Evolutionary conservation across 139 green algal species (phyloP).

Genomic region (Chlorella vulgaris): DNA sequence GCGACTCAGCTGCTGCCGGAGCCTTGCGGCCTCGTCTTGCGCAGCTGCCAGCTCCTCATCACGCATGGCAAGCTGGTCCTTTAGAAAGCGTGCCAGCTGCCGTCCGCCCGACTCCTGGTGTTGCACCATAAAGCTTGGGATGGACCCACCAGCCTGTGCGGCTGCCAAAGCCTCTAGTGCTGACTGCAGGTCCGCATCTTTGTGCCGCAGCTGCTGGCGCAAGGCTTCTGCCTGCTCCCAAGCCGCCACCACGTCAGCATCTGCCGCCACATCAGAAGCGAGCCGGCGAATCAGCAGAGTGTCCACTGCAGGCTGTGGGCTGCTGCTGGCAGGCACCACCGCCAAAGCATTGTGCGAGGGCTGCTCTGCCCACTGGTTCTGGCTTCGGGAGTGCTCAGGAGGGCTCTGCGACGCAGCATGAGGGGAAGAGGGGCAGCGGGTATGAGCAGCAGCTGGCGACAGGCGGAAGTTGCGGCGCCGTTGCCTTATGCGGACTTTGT

Average conservation of each 20-base stretch:
- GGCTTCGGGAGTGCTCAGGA: not conserved
- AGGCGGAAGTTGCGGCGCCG: not conserved
- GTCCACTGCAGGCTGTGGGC: not conserved
- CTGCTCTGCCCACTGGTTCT: not conserved
- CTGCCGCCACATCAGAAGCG: not conserved
- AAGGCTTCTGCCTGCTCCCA: conserved; percentile 22
- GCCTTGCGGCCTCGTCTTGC: not conserved
- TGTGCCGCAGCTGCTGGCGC: conserved; percentile 15
- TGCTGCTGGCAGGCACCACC: not conserved
- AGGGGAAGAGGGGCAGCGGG: not conserved
- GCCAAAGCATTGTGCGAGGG: not conserved
- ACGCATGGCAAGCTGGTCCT: conserved; percentile 39
- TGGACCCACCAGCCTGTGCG: conserved; percentile 4
- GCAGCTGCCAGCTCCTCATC: conserved; percentile 23
- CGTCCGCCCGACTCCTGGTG: conserved; percentile 35
- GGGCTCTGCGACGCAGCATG: conserved; percentile 9
- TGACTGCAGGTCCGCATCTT: conserved; percentile 4
- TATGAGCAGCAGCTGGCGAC: conserved; percentile 4
- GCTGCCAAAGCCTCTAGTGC: conserved; percentile 16
- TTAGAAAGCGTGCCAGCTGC: conserved; percentile 51
- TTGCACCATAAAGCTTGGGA: not conserved
- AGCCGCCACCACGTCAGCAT: conserved; percentile 7
- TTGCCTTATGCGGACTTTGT: not conserved
- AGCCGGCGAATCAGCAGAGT: conserved; percentile 2
- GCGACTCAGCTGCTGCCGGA: not conserved